A percentile compares a stretch with the other conserved stretches of the same genome.
Conservation (phyloP, 2,329 filamentous ascomycete species). For the Fusarium piperis region DNA sequence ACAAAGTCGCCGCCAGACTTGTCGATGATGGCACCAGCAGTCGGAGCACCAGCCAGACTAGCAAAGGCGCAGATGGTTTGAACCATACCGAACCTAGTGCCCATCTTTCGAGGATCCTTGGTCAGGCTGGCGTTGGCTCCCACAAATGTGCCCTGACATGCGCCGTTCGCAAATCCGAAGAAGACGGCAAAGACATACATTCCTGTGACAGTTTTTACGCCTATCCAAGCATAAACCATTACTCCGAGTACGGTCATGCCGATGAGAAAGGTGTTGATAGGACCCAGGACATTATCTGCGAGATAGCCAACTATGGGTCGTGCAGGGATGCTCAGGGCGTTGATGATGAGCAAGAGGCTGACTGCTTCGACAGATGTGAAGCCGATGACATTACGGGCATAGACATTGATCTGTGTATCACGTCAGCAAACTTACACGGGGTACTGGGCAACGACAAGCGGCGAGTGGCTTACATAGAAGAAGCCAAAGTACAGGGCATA, state of each 20-base stretch:
- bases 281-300: conserved; percentile 63
- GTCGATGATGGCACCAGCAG: conserved; percentile 46
- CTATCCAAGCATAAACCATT: conserved; percentile 46
- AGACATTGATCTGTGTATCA: conserved; percentile 53
- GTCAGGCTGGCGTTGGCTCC: conserved; percentile 53
- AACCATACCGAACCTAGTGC: conserved; percentile 55
- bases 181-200: conserved; percentile 45
- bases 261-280: conserved; percentile 56
- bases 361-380: conserved; percentile 62
- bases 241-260: conserved; percentile 43
- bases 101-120: conserved; percentile 53
- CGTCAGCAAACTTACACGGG: conserved; percentile 4
- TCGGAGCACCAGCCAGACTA: conserved; percentile 53
- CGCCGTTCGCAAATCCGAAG: conserved; percentile 43
- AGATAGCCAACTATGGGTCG: conserved; percentile 67
- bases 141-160: conserved; percentile 46
- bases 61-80: conserved; percentile 54
- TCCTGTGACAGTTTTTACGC: conserved; percentile 37
- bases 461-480: conserved; percentile 54
- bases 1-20: conserved; percentile 45
- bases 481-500: conserved; percentile 52
- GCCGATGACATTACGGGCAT: conserved; percentile 48
- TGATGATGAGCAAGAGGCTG: conserved; percentile 70
- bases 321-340: conserved; percentile 67
- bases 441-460: conserved; percentile 44